Evolutionary conservation across 2,329 filamentous ascomycete species (phyloP), one percentile per base, ranked within the genome.

Genomic region (Phyllosticta ampelicida): DNA sequence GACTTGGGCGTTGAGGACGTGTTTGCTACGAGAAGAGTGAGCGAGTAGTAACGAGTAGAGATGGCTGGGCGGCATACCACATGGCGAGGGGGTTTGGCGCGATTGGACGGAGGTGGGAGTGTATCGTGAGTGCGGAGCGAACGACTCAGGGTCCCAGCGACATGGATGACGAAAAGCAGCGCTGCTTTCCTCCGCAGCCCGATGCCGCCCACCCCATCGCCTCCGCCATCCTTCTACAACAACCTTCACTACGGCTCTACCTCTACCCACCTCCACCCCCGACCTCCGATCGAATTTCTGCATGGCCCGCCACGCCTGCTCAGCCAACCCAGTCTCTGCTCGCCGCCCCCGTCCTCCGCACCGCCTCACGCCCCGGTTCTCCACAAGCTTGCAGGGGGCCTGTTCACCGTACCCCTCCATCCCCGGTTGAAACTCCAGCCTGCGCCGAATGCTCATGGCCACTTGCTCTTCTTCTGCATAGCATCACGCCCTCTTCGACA

Each of bases 1-100:
- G 68, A 99, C 94, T 77, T 99, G 94, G 62, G 92, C 94, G 79
- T 99, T 99, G 73, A 99, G 85, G 69, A 99, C 80, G 78, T 99
- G 94, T 81, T 97, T 97, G 80, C 94, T 96, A 66, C 21, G 29
- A n/a, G n/a, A 48, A 48, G 48, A 49, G 51, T 18, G 44, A 48
- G 57, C 44, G 26, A 59, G 57, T 51, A 51, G 44, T 28, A 44
- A 28, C 44, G 48, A 21, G 44, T 19, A 16, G 51, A 30, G 21
- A 18, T 19, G 50, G 21, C 9, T 10, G 48, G 48, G 20, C 36
- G 44, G 60, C 60, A 55, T 64, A 67, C 67, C 68, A 70, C 67
- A 70, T 70, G 58, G 26, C 65, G 61, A 30, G 30, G 53, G 29
- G 23, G 23, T 26, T 26, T 26, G 4, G 23, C 23, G 8, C 23